Evolutionary conservation across 306 rosid species (phyloP).

Genomic region (Prunus persica): DNA sequence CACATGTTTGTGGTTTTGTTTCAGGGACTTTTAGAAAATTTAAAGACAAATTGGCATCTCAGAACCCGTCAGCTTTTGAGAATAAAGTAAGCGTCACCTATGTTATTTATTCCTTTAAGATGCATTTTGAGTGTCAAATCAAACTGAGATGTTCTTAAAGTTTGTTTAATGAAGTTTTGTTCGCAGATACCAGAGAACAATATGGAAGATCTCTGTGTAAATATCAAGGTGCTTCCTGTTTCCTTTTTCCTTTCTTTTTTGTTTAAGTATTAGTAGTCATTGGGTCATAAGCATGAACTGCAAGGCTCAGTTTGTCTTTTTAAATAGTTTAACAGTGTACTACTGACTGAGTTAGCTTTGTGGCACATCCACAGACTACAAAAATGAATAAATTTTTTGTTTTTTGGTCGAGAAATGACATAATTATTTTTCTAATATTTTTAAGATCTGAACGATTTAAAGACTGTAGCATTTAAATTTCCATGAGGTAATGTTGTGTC

Average conservation of each 20-base stretch:
- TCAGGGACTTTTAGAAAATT: too few relatives aligned
- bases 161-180: conserved; percentile 24
- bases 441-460: background rate
- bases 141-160: background rate
- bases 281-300: too few relatives aligned
- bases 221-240: conserved; percentile 55
- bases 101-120: background rate
- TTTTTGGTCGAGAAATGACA: too few relatives aligned
- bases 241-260: background rate
- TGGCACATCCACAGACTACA: too few relatives aligned
- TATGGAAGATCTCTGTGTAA: conserved; percentile 63
- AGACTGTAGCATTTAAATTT: background rate
- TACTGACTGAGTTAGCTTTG: too few relatives aligned
- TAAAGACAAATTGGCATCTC: too few relatives aligned
- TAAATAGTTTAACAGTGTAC: too few relatives aligned
- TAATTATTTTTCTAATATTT: background rate
- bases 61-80: conserved; percentile 17
- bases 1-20: too few relatives aligned
- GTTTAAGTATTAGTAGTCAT: background rate
- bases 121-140: background rate
- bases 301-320: too few relatives aligned
- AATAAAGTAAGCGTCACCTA: conserved; percentile 46
- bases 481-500: background rate
- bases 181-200: conserved; percentile 51
- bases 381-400: too few relatives aligned